phyloP scores from a whole-genome alignment of 176 grass and related monocot genomes.

The Poa annua region DNA sequence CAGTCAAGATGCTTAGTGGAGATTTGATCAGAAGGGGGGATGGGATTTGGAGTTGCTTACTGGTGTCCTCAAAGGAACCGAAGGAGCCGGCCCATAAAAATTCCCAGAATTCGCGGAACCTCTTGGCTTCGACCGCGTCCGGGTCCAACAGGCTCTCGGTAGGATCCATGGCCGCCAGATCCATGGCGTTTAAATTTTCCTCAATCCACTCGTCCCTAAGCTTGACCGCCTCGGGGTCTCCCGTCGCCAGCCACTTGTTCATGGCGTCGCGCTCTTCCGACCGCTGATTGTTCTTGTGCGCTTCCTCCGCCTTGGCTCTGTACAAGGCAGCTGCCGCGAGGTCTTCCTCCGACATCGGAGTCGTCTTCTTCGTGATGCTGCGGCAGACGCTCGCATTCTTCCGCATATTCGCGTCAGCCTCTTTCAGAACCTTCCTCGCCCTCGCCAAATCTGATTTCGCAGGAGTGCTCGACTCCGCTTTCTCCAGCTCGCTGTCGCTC shows the following conservation, averaged over 20 bases:
- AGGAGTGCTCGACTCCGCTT: background rate
- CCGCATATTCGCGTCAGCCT: background rate
- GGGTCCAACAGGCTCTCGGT: background rate
- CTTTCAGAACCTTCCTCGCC: background rate
- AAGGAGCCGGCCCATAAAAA: background rate
- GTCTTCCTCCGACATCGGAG: background rate
- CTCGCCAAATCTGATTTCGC: background rate
- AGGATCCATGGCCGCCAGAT: background rate
- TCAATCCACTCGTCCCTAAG: background rate
- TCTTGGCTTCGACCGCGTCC: background rate
- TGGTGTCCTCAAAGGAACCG: background rate
- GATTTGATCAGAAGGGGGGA: background rate
- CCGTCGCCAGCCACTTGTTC: background rate
- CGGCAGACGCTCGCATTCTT: background rate
- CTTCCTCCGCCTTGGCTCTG: background rate
- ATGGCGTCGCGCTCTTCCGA: background rate
- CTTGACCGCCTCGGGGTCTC: background rate
- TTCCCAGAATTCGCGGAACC: constrained; percentile 1
- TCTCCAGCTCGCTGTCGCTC: background rate
- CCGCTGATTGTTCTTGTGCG: background rate
- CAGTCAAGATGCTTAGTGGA: background rate
- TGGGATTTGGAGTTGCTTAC: background rate
- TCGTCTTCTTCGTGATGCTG: background rate
- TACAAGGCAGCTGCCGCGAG: background rate
- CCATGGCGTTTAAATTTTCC: background rate